These are phyloP conservation scores for Penicillium sp. DNA, from an alignment of 2,329 filamentous ascomycete genomes.

Conservation along the genomic window DNA sequence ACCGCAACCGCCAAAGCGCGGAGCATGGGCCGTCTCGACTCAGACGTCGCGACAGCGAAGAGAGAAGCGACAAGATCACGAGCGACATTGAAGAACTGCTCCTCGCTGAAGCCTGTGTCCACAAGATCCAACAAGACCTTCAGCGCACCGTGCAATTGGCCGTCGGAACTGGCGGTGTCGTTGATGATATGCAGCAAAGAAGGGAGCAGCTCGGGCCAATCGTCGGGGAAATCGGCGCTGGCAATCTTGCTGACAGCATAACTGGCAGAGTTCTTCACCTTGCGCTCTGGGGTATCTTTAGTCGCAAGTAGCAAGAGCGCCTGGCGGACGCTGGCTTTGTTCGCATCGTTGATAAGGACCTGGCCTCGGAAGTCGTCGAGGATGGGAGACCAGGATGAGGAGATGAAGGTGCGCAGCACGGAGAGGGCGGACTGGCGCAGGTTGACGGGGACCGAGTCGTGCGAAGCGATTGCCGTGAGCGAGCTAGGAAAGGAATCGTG, in stretches of 20 bases:
- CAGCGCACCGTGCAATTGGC: constrained; percentile 84
- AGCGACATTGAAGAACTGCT: constrained; percentile 91
- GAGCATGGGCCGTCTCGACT: constrained; percentile 71
- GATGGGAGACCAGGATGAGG: constrained; percentile 78
- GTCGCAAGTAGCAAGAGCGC: constrained; percentile 77
- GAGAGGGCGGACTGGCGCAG: constrained; percentile 83
- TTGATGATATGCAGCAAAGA: constrained; percentile 73
- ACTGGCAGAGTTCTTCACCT: constrained; percentile 86
- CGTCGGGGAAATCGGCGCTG: constrained; percentile 86
- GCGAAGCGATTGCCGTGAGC: constrained; percentile 77
- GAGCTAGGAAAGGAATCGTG: constrained; percentile 74
- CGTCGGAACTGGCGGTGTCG: constrained; percentile 68
- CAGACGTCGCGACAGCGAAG: constrained; percentile 78
- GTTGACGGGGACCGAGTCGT: constrained; percentile 70
- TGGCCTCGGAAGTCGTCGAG: constrained; percentile 70
- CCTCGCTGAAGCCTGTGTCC: constrained; percentile 89
- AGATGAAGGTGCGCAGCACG: constrained; percentile 78
- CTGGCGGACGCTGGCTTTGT: constrained; percentile 72
- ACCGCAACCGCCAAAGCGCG: constrained; percentile 86
- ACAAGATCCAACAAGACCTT: constrained; percentile 87
- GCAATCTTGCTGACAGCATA: constrained; percentile 93
- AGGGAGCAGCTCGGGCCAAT: constrained; percentile 89
- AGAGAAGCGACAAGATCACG: constrained; percentile 81
- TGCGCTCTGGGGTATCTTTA: constrained; percentile 71
- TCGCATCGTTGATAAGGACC: constrained; percentile 70